phyloP scores from a whole-genome alignment of 2,329 filamentous ascomycete species.

The Fusarium tuaranense region DNA sequence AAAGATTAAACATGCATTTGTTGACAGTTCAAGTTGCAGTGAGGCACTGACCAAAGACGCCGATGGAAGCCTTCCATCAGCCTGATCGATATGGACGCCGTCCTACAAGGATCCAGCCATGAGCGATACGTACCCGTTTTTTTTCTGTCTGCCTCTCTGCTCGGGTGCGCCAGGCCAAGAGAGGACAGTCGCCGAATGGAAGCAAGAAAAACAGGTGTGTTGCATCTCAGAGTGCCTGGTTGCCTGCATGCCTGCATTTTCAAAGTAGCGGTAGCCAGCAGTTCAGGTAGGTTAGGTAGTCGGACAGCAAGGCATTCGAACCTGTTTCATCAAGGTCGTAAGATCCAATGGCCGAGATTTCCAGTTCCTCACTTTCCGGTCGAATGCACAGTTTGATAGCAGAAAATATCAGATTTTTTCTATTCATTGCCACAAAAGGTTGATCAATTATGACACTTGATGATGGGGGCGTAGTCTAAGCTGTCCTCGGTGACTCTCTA shows the following conservation, averaged over 20 bases:
- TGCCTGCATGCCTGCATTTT: background rate
- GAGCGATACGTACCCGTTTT: background rate
- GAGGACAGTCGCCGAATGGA: constrained; percentile 2
- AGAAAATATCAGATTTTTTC: constrained; percentile 19
- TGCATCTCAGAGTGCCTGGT: constrained; percentile 13
- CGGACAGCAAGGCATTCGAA: constrained; percentile 20
- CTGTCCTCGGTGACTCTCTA: constrained; percentile 15
- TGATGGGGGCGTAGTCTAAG: constrained; percentile 30
- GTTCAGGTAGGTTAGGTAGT: constrained; percentile 10
- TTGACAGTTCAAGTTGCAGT: constrained; percentile 13
- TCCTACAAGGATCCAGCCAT: constrained; percentile 3
- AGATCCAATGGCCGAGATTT: background rate
- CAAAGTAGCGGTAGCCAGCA: constrained; percentile 31
- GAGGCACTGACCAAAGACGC: background rate
- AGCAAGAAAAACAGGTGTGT: constrained; percentile 19
- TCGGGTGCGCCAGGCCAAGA: background rate
- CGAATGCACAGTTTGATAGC: background rate
- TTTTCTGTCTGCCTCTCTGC: background rate
- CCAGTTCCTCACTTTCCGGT: background rate
- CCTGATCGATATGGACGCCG: constrained; percentile 4
- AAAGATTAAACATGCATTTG: constrained; percentile 19
- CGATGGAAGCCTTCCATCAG: background rate
- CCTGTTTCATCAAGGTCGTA: constrained; percentile 12
- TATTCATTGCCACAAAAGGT: constrained; percentile 28
- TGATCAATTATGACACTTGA: constrained; percentile 25